These are phyloP conservation scores for Akanthomyces lecanii DNA, from an alignment of 2,329 filamentous ascomycete genomes.

Conservation along the genomic window DNA sequence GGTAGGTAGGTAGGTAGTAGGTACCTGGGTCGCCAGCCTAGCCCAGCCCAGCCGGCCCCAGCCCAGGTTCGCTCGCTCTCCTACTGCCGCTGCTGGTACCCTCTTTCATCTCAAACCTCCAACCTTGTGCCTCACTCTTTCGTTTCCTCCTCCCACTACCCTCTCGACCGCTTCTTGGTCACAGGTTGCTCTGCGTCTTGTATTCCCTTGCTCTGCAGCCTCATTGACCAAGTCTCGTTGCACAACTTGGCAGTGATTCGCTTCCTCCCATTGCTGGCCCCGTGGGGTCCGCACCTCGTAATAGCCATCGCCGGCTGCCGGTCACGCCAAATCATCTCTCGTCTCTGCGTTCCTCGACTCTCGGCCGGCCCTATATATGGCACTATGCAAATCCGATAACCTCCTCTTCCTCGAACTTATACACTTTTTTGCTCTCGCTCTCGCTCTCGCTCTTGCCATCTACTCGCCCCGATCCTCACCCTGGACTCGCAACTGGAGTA, in stretches of 20 bases:
- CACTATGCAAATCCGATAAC: slow-evolving; percentile 6
- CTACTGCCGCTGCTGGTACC: not conserved
- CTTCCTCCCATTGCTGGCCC: slow-evolving; percentile 17
- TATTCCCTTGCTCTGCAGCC: not conserved
- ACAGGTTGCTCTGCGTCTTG: slow-evolving; percentile 3
- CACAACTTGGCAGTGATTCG: slow-evolving; percentile 11
- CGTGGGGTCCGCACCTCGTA: slow-evolving; percentile 18
- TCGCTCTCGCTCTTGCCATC: not conserved
- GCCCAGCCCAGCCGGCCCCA: not conserved
- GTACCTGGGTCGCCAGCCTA: not conserved
- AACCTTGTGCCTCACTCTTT: slow-evolving; percentile 9
- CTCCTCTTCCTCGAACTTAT: not conserved
- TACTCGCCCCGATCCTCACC: not conserved
- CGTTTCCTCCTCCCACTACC: slow-evolving; percentile 1
- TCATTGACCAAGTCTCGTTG: slow-evolving; percentile 5
- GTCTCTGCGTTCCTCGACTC: slow-evolving; percentile 3
- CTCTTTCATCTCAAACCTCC: slow-evolving; percentile 12
- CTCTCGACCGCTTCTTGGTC: not conserved
- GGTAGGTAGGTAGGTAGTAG: too few relatives aligned
- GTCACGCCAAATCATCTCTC: slow-evolving; percentile 5
- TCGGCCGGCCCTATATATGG: slow-evolving; percentile 9
- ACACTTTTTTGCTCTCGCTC: not conserved
- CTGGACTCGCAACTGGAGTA: not conserved
- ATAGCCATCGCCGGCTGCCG: slow-evolving; percentile 11
- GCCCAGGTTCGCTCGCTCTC: not conserved